Base-by-base conservation (phyloP, 768 basidiomycete genomes). In the Hemileccinum rubropunctum region DNA sequence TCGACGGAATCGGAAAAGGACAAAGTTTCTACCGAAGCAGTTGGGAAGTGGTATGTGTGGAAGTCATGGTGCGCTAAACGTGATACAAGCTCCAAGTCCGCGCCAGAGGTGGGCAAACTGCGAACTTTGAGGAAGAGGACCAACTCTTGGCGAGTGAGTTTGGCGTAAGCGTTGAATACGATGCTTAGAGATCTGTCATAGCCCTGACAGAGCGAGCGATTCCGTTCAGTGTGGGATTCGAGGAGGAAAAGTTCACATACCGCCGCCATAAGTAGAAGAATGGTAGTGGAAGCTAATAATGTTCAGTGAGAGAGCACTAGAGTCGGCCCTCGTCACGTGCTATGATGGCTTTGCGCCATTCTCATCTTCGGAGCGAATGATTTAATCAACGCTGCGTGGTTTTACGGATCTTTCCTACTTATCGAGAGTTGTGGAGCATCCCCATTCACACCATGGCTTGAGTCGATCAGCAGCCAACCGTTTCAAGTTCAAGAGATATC, bases 41-140 rank as follows among this genome's bases (percentile, higher is more conserved):
- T 53, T 14, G 70, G 64, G 15, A 87, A 82, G 59, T 83, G 78
- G 63, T 90, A 91, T 21, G 79, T 80, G 57, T 86, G 81, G 46
- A 86, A 68, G 66, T 92, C 90, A 61, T 88, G 79, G 50, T 88
- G 83, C 7, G 85, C 80, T 21, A 92, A 77, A 18, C 88, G 77
- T 9, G 80, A 78, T 38, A 84, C 84, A 27, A 91, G 81, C 48
- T 88, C 87, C 44, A 61, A 42, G 52, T 84, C 74, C 42, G 78
- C 73, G 36, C 88, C 89, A 12, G 76, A 70, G 0, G 76, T 81
- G 43, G 85, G 81, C n/a, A 91, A 72, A 50, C 76, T 82, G 54
- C 89, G 80, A 37, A 83, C 78, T 70, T 80, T 79, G 68, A 87
- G 82, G 66, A 91, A 91, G 48, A 91, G 77, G 34, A 83, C 67